Percentiles rank a stretch among this genome's conserved stretches.
Evolutionary conservation across 352 stramenopile genomes (phyloP).

Genomic region (Hyaloperonospora arabidopsidis): DNA sequence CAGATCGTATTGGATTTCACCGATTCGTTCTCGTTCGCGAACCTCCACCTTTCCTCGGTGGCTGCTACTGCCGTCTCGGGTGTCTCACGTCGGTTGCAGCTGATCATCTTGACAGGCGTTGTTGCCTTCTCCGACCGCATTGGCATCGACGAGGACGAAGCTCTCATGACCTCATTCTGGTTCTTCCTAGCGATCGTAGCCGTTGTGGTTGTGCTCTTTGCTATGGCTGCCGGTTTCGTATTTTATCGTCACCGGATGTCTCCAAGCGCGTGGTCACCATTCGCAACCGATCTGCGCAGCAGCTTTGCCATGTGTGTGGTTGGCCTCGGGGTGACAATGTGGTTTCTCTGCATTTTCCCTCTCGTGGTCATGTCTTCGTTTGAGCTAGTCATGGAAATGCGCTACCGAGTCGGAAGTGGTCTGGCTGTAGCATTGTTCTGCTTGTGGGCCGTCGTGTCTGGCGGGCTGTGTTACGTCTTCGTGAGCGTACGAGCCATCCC

Average conservation of each 20-base stretch:
- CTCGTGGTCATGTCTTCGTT: conserved; percentile 49
- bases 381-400: conserved; percentile 59
- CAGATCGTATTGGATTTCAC: conserved; percentile 68
- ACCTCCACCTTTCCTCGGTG: conserved; percentile 42
- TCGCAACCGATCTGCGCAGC: conserved; percentile 18
- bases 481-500: conserved; percentile 35
- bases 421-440: conserved; percentile 42
- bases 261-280: conserved; percentile 17
- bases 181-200: conserved; percentile 41
- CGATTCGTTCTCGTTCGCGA: conserved; percentile 68
- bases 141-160: conserved; percentile 43
- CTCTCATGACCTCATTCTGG: conserved; percentile 32
- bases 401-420: conserved; percentile 35
- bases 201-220: conserved; percentile 36
- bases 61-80: conserved; percentile 26
- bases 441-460: conserved; percentile 40
- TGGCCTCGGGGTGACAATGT: conserved; percentile 43
- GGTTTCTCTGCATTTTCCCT: conserved; percentile 48
- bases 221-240: conserved; percentile 17
- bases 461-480: conserved; percentile 34
- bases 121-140: conserved; percentile 64
- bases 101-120: conserved; percentile 56
- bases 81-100: conserved; percentile 32
- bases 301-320: conserved; percentile 49
- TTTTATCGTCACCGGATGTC: conserved; percentile 24